phyloP scores from a whole-genome alignment of 345 rosid genomes.

The Eucalyptus melliodora region DNA sequence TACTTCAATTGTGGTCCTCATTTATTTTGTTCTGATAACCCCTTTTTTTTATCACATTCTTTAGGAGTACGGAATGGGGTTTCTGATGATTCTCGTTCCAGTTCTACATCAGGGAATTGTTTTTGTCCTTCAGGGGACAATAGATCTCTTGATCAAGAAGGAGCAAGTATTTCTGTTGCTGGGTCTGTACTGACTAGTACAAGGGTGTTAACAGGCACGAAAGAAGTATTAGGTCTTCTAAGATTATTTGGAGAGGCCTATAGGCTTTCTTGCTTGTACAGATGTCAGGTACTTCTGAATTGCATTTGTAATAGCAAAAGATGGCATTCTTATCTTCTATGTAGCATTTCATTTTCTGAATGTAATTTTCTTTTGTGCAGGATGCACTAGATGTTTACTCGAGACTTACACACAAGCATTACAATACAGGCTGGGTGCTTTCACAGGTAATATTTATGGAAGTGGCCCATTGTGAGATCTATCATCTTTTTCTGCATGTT shows the following conservation, averaged over 20 bases:
- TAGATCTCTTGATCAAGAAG: constrained; percentile 57
- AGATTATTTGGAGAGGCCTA: constrained; percentile 88
- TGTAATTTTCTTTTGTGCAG: constrained; percentile 27
- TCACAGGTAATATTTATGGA: constrained; percentile 48
- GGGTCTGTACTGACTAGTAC: constrained; percentile 29
- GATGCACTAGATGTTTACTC: constrained; percentile 76
- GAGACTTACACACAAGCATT: constrained; percentile 81
- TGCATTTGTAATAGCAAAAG: neutral
- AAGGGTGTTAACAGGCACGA: constrained; percentile 40
- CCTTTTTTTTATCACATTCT: neutral
- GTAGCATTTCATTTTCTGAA: neutral
- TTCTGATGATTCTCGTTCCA: constrained; percentile 64
- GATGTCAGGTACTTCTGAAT: constrained; percentile 55
- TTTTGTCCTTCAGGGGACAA: constrained; percentile 32
- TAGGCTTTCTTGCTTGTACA: constrained; percentile 76
- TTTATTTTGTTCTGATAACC: neutral
- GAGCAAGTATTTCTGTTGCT: constrained; percentile 26
- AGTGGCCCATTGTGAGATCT: neutral
- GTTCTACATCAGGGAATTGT: constrained; percentile 29
- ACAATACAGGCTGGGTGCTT: constrained; percentile 96
- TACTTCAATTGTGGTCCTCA: neutral
- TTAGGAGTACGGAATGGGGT: constrained; percentile 63
- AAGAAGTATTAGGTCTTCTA: constrained; percentile 67
- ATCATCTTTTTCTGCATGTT: neutral
- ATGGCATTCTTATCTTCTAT: neutral